Base-by-base conservation (phyloP, 1,139 yeast genomes). In the Candida tropicalis region DNA sequence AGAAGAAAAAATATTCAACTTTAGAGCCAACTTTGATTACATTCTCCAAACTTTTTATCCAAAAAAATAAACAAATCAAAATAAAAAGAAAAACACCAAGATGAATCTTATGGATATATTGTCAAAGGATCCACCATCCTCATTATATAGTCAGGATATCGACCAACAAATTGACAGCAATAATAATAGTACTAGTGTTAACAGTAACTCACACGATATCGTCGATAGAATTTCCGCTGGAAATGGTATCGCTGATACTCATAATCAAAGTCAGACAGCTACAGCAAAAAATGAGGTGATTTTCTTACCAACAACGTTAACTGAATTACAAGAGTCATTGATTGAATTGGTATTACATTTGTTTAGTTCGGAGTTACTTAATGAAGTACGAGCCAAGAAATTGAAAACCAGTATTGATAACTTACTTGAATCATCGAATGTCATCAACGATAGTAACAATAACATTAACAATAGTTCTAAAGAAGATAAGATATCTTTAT, bases 321-420 rank as follows among this genome's bases (percentile, higher is more conserved):
- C 87, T 0, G 57, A 68, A 2, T 62, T 82, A 10, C 93, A 85
- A 55, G 65, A 62, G 38, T 85, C 82, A 47, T 58, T 84, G 39
- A 61, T 70, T 12, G 87, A 82, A 48, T 64, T 81, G 34, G 59
- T 81, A 37, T 52, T 83, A 1, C 73, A 75, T 24, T 61, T 84
- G 18, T 84, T 83, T 52, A 67, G 69, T 16, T 63, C 69, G 1
- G 73, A 77, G 8, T 58, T 81, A n/a, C 51, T 63, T 10, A 56
- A 62, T n/a, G 67, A 67, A 32, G 49, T 62, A 2, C 48, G 55
- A 10, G 44, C 54, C 5, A 57, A 58, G 32, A 53, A 54, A 25
- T 64, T 57, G 50, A 54, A 67, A 38, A 59, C 73, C 6, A 65
- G 70, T 40, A 71, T 73, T 20, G 67, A 64, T 44, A 68, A 70